Conservation (phyloP, 163 green algal genomes). For the Scenedesmus sp. region DNA sequence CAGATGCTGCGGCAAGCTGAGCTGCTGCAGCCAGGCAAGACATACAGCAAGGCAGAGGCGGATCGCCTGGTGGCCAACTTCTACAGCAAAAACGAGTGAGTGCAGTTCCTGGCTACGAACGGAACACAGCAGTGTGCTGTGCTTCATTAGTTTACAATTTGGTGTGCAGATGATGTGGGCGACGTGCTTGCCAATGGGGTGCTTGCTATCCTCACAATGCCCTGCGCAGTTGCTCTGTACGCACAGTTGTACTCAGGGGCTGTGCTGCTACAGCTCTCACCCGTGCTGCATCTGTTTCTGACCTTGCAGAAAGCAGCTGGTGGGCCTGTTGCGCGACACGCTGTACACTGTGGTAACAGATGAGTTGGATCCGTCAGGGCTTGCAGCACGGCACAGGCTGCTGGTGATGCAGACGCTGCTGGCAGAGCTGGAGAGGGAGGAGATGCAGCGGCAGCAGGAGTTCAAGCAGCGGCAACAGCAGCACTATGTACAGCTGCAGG, state of each 20-base stretch:
- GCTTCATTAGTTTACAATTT: too few relatives aligned
- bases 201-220: neutral
- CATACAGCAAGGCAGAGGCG: neutral
- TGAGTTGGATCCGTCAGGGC: slow-evolving; percentile 12
- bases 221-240: too few relatives aligned
- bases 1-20: neutral
- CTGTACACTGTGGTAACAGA: slow-evolving; percentile 2
- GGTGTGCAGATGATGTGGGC: too few relatives aligned
- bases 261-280: neutral
- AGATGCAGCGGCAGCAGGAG: neutral
- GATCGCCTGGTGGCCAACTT: neutral
- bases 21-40: neutral
- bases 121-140: too few relatives aligned
- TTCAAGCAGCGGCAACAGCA: slow-evolving; percentile 18
- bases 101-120: neutral
- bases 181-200: too few relatives aligned
- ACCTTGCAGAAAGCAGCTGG: slow-evolving; percentile 8
- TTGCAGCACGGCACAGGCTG: neutral
- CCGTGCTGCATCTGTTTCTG: neutral
- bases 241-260: neutral
- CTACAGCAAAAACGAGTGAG: neutral
- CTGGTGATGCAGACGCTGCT: slow-evolving; percentile 3
- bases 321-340: neutral
- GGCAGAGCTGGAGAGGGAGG: neutral
- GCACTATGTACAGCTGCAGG: neutral